phyloP scores from a whole-genome alignment of 179 eudicot species.

The Gypsophila paniculata region DNA sequence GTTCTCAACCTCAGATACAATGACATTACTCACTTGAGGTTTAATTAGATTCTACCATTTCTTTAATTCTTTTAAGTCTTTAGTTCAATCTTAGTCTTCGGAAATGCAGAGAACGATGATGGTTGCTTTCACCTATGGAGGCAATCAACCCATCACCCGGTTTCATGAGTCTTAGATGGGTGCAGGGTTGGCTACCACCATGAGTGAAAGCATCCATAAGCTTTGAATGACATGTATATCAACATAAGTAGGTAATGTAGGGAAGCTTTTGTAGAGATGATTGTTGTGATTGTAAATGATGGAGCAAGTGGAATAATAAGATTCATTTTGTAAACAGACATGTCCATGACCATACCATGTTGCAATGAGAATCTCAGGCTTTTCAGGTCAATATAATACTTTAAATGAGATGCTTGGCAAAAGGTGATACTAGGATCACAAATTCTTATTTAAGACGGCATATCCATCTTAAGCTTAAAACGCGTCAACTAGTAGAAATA shows the following conservation, averaged over 20 bases:
- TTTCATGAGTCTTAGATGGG: neutral
- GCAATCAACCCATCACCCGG: neutral
- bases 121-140: conserved; percentile 5
- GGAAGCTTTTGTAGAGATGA: conserved; percentile 24
- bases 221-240: conserved; percentile 18
- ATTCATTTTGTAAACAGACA: conserved; percentile 13
- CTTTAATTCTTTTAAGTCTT: neutral
- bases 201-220: conserved; percentile 7
- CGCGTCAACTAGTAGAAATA: too few species aligned
- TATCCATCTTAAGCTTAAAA: too few species aligned
- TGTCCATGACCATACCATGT: too few species aligned
- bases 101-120: neutral
- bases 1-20: conserved; percentile 13
- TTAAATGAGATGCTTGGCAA: conserved; percentile 17
- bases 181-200: conserved; percentile 16
- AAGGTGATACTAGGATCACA: too few species aligned
- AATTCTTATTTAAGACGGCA: too few species aligned
- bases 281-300: conserved; percentile 19
- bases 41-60: neutral
- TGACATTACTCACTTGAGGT: conserved; percentile 1
- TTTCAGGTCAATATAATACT: too few species aligned
- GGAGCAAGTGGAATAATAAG: conserved; percentile 17
- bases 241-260: conserved; percentile 18
- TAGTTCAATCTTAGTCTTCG: conserved; percentile 7
- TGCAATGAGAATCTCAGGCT: too few species aligned